These are phyloP conservation scores for Nakazawaea molendinolei DNA, from an alignment of 805 yeast species.

Conservation along the genomic window DNA sequence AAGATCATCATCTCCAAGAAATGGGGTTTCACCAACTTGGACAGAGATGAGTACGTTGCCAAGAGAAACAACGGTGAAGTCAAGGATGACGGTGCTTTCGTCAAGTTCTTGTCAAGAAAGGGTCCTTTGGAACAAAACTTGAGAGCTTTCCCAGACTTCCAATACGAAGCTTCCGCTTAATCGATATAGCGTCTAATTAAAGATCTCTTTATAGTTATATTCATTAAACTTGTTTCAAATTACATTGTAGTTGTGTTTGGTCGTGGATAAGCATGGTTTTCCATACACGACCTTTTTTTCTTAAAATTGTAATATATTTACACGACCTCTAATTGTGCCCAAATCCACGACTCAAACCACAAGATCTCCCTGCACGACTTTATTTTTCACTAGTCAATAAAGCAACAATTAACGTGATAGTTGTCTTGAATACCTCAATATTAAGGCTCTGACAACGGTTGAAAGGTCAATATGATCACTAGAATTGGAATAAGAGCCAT, in stretches of 20 bases:
- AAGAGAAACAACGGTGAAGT: constrained; percentile 97
- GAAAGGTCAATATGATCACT: too few species aligned
- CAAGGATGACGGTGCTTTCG: constrained; percentile 99
- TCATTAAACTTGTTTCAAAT: not conserved
- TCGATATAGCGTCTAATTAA: too few species aligned
- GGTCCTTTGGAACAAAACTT: constrained; percentile 92
- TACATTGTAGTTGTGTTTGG: not conserved
- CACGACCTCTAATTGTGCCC: too few species aligned
- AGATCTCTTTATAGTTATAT: not conserved
- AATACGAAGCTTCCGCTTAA: constrained; percentile 37
- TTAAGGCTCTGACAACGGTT: too few species aligned
- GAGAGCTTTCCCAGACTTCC: constrained; percentile 88
- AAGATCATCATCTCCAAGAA: constrained; percentile 98
- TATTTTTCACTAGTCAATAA: too few species aligned
- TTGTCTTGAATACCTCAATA: too few species aligned
- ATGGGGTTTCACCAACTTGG: constrained; percentile 99
- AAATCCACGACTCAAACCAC: too few species aligned
- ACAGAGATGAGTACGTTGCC: constrained; percentile 94
- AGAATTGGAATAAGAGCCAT: not conserved
- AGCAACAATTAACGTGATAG: too few species aligned
- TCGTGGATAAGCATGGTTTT: too few species aligned
- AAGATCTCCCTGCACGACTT: too few species aligned
- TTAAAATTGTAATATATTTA: too few species aligned
- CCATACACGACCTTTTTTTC: too few species aligned
- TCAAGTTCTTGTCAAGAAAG: constrained; percentile 94